Percentiles rank a stretch among this genome's conserved stretches.
phyloP scores from a whole-genome alignment of 257 asterid species.

The Pogostemon cablin region DNA sequence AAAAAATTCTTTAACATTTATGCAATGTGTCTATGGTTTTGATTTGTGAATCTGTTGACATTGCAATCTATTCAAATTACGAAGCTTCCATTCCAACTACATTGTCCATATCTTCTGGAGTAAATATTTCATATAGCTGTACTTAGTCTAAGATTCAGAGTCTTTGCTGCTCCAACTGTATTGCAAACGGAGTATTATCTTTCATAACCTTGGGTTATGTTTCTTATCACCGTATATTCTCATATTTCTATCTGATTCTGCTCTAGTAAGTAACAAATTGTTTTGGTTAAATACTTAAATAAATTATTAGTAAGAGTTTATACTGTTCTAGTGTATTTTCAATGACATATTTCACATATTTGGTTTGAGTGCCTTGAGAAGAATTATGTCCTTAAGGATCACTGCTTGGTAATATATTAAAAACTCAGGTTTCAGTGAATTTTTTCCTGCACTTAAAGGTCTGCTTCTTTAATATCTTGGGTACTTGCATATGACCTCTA shows the following conservation, averaged over 20 bases:
- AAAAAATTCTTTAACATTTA: no score
- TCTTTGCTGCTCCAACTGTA: neutral
- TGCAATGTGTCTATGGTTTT: neutral
- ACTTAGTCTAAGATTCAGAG: neutral
- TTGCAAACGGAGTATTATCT: neutral
- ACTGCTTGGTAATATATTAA: neutral
- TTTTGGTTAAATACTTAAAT: neutral
- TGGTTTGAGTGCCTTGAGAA: slow-evolving; percentile 3
- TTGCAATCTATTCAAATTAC: neutral
- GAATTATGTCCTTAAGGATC: neutral
- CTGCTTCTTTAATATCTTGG: slow-evolving; percentile 12
- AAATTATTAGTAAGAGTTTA: neutral
- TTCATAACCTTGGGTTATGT: neutral
- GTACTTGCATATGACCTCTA: slow-evolving; percentile 14
- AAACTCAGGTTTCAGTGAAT: neutral
- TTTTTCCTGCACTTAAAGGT: neutral
- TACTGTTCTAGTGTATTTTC: neutral
- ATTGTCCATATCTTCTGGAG: neutral
- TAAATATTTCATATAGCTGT: neutral
- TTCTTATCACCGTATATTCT: neutral
- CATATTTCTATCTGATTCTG: slow-evolving; percentile 9
- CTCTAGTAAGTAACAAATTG: neutral
- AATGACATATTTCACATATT: neutral
- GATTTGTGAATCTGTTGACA: neutral
- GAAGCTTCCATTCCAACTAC: neutral